phyloP scores from a whole-genome alignment of 345 rosid species.

The Psidium friedrichsthalianum region DNA sequence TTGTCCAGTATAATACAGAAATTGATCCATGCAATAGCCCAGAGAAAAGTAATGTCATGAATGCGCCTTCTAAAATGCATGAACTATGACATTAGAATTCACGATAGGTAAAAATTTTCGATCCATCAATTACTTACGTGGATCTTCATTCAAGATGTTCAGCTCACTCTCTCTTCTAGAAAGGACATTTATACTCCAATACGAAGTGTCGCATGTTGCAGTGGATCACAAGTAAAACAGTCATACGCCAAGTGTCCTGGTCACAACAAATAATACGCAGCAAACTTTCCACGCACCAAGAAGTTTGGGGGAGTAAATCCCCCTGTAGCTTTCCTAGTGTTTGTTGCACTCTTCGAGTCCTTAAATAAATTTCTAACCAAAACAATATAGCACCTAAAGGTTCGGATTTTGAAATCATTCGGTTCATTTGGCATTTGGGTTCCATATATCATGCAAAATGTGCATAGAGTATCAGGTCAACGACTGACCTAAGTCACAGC shows the following conservation, averaged over 20 bases:
- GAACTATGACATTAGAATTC: not conserved
- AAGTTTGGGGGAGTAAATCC: not conserved
- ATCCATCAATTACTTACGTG: not conserved
- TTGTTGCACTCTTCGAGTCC: not conserved
- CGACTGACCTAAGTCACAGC: not conserved
- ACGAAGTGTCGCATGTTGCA: not conserved
- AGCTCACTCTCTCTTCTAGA: not conserved
- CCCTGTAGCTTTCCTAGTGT: not conserved
- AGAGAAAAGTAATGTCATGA: not conserved
- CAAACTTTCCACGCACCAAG: not conserved
- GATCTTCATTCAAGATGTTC: not conserved
- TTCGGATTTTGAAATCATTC: not conserved
- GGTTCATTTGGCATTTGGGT: not conserved
- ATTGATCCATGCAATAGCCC: not conserved
- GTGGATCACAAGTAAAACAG: not conserved
- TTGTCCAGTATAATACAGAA: not conserved
- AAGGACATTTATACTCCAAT: not conserved
- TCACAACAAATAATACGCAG: not conserved
- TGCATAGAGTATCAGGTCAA: not conserved
- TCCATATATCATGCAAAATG: not conserved
- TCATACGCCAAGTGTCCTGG: not conserved
- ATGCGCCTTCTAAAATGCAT: not conserved
- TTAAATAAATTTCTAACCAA: not conserved
- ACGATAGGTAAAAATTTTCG: not conserved
- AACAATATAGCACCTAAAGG: not conserved